Conservation (phyloP, 192 early-diverging fungal genomes). For the Martensiomyces pterosporus region DNA sequence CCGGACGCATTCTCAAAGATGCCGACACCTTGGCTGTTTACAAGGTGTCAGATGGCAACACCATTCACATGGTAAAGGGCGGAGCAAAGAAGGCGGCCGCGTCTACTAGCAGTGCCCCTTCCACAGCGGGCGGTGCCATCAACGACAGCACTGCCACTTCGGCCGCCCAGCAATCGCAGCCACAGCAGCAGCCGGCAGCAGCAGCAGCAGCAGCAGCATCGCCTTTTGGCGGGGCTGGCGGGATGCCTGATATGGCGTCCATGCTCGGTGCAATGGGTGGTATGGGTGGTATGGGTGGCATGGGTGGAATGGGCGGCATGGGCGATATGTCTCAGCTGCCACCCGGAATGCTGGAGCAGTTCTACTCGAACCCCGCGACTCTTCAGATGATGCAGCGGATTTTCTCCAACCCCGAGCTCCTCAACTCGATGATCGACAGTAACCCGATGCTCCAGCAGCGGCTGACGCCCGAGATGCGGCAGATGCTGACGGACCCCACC, state of each 20-base stretch:
- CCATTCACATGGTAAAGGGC: constrained; percentile 88
- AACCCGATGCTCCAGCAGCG: constrained; percentile 75
- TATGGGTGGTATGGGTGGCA: constrained; percentile 42
- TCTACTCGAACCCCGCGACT: constrained; percentile 84
- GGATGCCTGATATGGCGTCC: constrained; percentile 41
- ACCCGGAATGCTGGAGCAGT: constrained; percentile 59
- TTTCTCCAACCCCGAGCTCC: constrained; percentile 77
- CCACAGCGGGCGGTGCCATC: constrained; percentile 20
- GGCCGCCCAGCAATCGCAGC: background rate
- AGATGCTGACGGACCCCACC: constrained; percentile 76
- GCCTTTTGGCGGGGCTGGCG: constrained; percentile 14
- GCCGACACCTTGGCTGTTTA: constrained; percentile 68
- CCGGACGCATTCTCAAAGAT: constrained; percentile 93
- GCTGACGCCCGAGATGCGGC: constrained; percentile 81
- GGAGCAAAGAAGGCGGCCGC: constrained; percentile 49
- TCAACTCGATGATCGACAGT: constrained; percentile 77
- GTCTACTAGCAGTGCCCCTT: constrained; percentile 4
- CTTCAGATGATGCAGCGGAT: constrained; percentile 76
- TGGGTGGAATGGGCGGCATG: constrained; percentile 64
- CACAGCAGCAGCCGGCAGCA: background rate
- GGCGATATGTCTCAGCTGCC: constrained; percentile 58
- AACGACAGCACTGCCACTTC: constrained; percentile 6
- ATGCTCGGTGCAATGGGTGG: constrained; percentile 26
- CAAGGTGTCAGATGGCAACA: constrained; percentile 82
- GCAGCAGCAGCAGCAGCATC: background rate